Conservation (phyloP, 192 early-diverging fungal genomes). For the Borealophlyctis nickersoniae region DNA sequence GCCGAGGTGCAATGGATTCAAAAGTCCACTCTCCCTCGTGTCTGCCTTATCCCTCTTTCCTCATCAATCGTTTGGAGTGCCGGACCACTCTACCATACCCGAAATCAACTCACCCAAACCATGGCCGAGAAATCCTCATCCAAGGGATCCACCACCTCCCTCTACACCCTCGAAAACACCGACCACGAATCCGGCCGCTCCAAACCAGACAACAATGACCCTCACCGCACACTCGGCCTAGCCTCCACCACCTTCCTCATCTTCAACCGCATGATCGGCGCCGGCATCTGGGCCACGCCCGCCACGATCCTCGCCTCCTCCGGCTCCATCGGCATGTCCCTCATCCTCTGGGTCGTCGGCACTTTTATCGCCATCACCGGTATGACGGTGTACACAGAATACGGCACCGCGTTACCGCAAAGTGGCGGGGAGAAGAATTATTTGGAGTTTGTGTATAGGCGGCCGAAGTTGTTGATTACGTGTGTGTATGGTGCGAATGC, state of each 20-base stretch:
- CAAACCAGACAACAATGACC: too few species aligned
- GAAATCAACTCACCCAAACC: too few species aligned
- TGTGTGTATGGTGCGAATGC: conserved; percentile 12
- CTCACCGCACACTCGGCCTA: conserved; percentile 11
- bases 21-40: too few species aligned
- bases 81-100: too few species aligned
- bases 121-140: too few species aligned
- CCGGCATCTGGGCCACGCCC: conserved; percentile 44
- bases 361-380: conserved; percentile 34
- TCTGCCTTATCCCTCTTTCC: too few species aligned
- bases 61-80: too few species aligned
- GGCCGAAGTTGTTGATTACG: conserved; percentile 10
- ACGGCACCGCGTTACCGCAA: conserved; percentile 32
- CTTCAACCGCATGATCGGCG: conserved; percentile 40
- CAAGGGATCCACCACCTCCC: too few species aligned
- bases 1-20: too few species aligned
- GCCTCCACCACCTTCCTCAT: conserved; percentile 21
- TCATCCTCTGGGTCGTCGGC: conserved; percentile 42
- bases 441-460: conserved; percentile 13
- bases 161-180: too few species aligned
- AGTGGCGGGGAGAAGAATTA: conserved; percentile 59
- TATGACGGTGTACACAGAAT: conserved; percentile 25
- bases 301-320: conserved; percentile 29
- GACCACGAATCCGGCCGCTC: too few species aligned
- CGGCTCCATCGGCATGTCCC: conserved; percentile 41